Evolutionary conservation across 1,284 basidiomycete genomes (phyloP).

Genomic region (Rhodotorula sp.): DNA sequence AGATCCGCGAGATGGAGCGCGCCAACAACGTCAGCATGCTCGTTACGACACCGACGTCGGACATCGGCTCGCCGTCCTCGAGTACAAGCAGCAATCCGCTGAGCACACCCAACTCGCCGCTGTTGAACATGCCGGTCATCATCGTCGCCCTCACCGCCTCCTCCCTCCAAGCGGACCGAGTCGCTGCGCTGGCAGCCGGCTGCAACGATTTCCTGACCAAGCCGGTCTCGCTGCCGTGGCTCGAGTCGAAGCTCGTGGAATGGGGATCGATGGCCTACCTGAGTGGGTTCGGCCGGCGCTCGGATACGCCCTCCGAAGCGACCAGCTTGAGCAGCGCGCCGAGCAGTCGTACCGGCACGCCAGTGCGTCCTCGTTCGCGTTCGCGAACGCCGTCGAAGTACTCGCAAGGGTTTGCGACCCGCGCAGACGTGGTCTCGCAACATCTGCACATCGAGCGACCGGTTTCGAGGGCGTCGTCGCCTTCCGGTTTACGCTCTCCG

Average conservation of each 20-base stretch:
- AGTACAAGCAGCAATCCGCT: slow-evolving; percentile 28
- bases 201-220: slow-evolving; percentile 99
- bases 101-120: slow-evolving; percentile 35
- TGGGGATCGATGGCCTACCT: slow-evolving; percentile 65
- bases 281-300: slow-evolving; percentile 42
- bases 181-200: slow-evolving; percentile 90
- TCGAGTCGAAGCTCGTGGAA: slow-evolving; percentile 97
- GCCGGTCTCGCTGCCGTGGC: slow-evolving; percentile 90
- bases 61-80: slow-evolving; percentile 49
- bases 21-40: slow-evolving; percentile 65
- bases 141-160: slow-evolving; percentile 98
- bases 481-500: not conserved
- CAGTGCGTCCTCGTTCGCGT: not conserved
- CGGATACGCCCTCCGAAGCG: slow-evolving; percentile 10
- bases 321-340: not conserved
- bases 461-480: slow-evolving; percentile 9
- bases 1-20: slow-evolving; percentile 84
- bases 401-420: slow-evolving; percentile 8
- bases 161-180: slow-evolving; percentile 85
- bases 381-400: not conserved
- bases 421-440: slow-evolving; percentile 31
- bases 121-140: slow-evolving; percentile 82
- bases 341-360: slow-evolving; percentile 4
- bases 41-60: slow-evolving; percentile 62
- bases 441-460: slow-evolving; percentile 41